These are phyloP conservation scores for Monilinia polystroma DNA, from an alignment of 2,329 filamentous ascomycete species.

Conservation along the genomic window DNA sequence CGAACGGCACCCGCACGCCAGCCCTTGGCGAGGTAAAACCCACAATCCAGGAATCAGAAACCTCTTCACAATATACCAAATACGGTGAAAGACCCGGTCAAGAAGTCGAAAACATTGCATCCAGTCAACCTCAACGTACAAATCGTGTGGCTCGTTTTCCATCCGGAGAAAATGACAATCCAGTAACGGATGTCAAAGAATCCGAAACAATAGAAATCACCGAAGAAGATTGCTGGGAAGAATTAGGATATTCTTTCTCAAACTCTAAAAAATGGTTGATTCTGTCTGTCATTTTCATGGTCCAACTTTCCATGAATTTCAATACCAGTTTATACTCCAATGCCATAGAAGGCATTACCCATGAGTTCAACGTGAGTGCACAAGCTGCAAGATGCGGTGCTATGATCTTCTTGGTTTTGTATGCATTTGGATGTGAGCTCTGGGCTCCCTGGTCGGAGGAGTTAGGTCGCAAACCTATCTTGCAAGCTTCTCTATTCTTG, in stretches of 20 bases:
- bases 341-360: slow-evolving; percentile 61
- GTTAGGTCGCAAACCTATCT: slow-evolving; percentile 71
- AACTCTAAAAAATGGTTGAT: slow-evolving; percentile 67
- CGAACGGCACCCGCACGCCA: not conserved
- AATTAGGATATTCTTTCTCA: slow-evolving; percentile 63
- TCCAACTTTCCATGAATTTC: slow-evolving; percentile 77
- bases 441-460: slow-evolving; percentile 90
- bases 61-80: slow-evolving; percentile 6
- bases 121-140: slow-evolving; percentile 2
- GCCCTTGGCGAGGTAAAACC: not conserved
- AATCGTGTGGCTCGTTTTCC: slow-evolving; percentile 5
- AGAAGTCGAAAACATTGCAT: not conserved
- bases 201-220: slow-evolving; percentile 44
- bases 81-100: not conserved
- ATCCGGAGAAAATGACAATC: slow-evolving; percentile 1
- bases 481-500: slow-evolving; percentile 70
- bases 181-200: not conserved
- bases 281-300: slow-evolving; percentile 69
- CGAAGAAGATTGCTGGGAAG: slow-evolving; percentile 61
- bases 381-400: slow-evolving; percentile 72
- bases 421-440: slow-evolving; percentile 83
- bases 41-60: not conserved
- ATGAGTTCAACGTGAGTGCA: slow-evolving; percentile 65
- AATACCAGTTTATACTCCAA: slow-evolving; percentile 75
- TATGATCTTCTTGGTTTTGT: slow-evolving; percentile 74